Percentiles rank a stretch among this genome's conserved stretches.
These are phyloP conservation scores for Cryptomeria japonica DNA, from an alignment of 75 land plant genomes.

Conservation along the genomic window DNA sequence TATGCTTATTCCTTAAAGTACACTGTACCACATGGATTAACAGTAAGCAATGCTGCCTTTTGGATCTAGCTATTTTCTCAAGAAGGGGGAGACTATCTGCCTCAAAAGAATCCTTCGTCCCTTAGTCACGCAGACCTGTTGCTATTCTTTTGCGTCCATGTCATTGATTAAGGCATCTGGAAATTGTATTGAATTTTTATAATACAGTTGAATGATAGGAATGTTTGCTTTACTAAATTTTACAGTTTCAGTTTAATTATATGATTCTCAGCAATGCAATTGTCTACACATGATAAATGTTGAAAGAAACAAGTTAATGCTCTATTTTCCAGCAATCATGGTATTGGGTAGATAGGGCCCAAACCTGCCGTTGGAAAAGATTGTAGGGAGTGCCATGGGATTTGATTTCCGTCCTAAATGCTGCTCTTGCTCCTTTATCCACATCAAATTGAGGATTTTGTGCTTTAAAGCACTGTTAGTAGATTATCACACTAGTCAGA, in stretches of 20 bases:
- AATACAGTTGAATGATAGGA: no score
- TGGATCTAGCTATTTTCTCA: neutral
- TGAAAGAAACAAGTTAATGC: no score
- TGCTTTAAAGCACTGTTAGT: no score
- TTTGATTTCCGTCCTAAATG: no score
- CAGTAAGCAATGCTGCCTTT: neutral
- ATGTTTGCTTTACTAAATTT: neutral
- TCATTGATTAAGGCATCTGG: neutral
- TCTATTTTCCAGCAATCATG: no score
- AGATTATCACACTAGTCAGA: no score
- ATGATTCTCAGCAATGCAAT: neutral
- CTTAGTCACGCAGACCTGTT: neutral
- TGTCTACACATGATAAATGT: neutral
- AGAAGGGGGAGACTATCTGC: neutral
- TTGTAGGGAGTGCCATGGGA: no score
- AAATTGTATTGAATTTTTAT: neutral
- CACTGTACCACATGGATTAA: neutral
- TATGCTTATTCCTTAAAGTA: neutral
- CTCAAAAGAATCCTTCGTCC: neutral
- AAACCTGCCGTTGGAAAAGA: no score
- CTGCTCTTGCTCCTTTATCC: no score
- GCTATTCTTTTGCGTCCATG: neutral
- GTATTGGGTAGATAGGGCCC: no score
- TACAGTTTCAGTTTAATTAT: neutral
- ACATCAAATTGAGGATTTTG: no score